A percentile compares a stretch with the other conserved stretches of the same genome.
These are phyloP conservation scores for Chrysochromulina parva DNA, from an alignment of 78 protist genomes.

Conservation along the genomic window DNA sequence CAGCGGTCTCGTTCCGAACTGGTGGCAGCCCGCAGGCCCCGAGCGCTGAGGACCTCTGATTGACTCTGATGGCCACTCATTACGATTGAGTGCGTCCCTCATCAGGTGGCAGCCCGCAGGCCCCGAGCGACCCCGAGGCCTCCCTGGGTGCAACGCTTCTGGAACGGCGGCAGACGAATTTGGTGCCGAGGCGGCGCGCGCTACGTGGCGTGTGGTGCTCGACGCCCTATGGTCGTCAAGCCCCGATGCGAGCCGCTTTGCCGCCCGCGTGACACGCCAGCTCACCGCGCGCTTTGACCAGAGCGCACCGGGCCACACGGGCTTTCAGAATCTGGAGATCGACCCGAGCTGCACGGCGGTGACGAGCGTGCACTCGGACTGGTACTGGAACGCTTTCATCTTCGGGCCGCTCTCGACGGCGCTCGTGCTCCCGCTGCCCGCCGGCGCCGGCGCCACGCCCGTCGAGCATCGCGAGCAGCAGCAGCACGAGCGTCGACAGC, in stretches of 20 bases:
- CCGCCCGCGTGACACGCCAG: not conserved
- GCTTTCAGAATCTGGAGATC: not conserved
- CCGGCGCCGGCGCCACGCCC: not conserved
- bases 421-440: not conserved
- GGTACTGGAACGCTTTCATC: constrained; percentile 4
- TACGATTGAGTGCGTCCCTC: too few species aligned
- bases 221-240: not conserved
- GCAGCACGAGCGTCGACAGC: not conserved
- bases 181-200: not conserved
- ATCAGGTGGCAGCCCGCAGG: not conserved
- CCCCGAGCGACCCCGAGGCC: not conserved
- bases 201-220: not conserved
- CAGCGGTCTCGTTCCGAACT: not conserved
- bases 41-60: too few species aligned
- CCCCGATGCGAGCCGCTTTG: not conserved
- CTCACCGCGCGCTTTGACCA: not conserved
- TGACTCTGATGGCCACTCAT: too few species aligned
- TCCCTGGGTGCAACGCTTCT: not conserved
- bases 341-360: too few species aligned
- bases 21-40: not conserved
- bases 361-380: too few species aligned
- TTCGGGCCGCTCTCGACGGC: not conserved
- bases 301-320: not conserved
- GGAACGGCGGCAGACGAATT: not conserved
- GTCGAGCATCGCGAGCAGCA: too few species aligned